Base-by-base conservation (phyloP, 257 asterid genomes). In the Asclepias syriaca region DNA sequence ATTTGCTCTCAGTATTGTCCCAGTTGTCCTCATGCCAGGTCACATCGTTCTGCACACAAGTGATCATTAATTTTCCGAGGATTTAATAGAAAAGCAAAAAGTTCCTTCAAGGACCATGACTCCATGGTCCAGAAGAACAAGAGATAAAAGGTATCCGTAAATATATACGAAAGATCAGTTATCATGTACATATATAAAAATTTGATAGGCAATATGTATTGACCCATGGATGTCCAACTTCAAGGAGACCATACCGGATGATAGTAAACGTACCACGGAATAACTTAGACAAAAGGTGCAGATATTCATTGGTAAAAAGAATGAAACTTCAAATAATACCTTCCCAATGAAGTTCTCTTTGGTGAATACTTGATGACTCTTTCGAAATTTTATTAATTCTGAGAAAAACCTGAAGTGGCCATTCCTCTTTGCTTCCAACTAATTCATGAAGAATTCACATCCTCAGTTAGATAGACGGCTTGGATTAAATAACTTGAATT, bases 21-120 rank as follows among this genome's bases (percentile, higher is more conserved):
- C 98, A 93, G 87, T 89, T 89, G 81, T 91, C 87, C 81, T 91
- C 98, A 50, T 90, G 98, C 98, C 98, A 93, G 22, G 98, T 91
- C 77, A 93, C 89, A 2, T 93, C 97, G 64, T 77, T 75, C 98
- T 93, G 92, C 86, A 82, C 34, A 51, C 68, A 65, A 65, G 58
- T 65, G 45, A 34, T 56, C 40, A 71, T 50, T 65, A 68, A 73
- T 54, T 64, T 70, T 51, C 29, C 27, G 10, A 68, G 54, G 12
- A 37, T n/a, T 34, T 3, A 3, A 43, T 4, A 0, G 7, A 12
- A 57, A 43, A 24, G 6, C 34, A 0, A n/a, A 56, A 18, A 18
- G 19, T 54, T 32, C 46, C 40, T 69, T 69, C 3, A 5, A 34
- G 50, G 50, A 18, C 8, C 14, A 37, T 63, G 48, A 22, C 39